These are phyloP conservation scores for Lunasporangiospora selenospora DNA, from an alignment of 192 early-diverging fungal genomes.

Conservation along the genomic window DNA sequence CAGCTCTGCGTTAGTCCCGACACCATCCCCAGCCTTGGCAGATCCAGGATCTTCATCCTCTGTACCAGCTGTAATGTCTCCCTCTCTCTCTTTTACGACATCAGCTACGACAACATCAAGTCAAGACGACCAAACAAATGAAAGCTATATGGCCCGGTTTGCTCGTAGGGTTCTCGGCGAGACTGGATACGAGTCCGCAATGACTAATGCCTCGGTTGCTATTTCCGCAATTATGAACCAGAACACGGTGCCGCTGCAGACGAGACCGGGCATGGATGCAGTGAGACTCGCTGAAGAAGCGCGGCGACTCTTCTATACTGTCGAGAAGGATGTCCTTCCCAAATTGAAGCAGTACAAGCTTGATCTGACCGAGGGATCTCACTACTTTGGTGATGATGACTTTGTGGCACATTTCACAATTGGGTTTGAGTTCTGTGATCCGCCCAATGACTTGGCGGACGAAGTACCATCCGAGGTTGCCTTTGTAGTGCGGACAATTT, in stretches of 20 bases:
- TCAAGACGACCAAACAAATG: neutral
- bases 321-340: constrained; percentile 16
- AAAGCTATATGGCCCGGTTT: constrained; percentile 25
- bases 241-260: too few species aligned
- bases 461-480: too few species aligned
- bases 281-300: constrained; percentile 19
- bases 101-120: neutral
- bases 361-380: constrained; percentile 9
- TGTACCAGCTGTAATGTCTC: too few species aligned
- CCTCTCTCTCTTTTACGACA: neutral
- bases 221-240: too few species aligned
- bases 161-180: constrained; percentile 13
- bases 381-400: constrained; percentile 28
- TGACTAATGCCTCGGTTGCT: too few species aligned
- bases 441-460: too few species aligned
- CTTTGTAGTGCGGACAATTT: too few species aligned
- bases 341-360: constrained; percentile 38
- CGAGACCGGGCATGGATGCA: constrained; percentile 5
- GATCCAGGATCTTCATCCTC: neutral
- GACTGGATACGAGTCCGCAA: constrained; percentile 3
- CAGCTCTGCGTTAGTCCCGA: neutral
- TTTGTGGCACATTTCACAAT: constrained; percentile 38
- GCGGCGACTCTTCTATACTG: constrained; percentile 8
- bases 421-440: neutral
- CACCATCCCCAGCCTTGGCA: too few species aligned